Conservation (phyloP, 1,284 basidiomycete genomes). For the Ganoderma sp. region DNA sequence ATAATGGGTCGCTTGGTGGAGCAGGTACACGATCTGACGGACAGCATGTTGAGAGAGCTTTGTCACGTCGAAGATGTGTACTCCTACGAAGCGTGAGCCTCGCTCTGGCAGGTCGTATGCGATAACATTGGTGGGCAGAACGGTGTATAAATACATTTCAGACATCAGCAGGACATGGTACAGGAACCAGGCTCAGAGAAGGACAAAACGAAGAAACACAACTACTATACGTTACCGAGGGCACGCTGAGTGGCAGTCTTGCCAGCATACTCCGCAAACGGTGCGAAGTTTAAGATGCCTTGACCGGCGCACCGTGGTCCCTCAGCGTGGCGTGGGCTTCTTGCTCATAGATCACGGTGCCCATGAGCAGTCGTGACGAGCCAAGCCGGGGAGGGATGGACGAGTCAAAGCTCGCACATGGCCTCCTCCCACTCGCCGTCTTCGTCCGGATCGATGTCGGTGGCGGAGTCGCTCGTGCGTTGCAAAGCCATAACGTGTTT, state of each 20-base stretch:
- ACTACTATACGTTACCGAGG: not conserved
- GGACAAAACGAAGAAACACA: not conserved
- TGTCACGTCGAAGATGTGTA: not conserved
- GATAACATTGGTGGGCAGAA: not conserved
- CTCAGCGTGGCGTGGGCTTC: no score
- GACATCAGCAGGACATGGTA: not conserved
- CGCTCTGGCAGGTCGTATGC: not conserved
- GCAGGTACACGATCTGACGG: not conserved
- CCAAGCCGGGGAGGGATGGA: not conserved
- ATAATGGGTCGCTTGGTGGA: not conserved
- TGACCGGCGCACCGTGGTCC: no score
- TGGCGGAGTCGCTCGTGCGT: not conserved
- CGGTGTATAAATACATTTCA: not conserved
- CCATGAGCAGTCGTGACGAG: not conserved
- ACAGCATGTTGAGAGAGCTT: not conserved
- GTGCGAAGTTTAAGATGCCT: not conserved
- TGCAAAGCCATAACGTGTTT: not conserved
- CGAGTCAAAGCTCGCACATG: not conserved
- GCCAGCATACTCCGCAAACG: not conserved
- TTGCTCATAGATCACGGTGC: not conserved
- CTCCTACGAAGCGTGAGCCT: not conserved
- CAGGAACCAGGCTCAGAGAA: not conserved
- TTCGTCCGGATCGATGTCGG: no score
- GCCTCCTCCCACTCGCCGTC: slow-evolving; percentile 4
- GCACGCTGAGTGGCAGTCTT: not conserved